Percentiles rank a stretch among this genome's conserved stretches.
These are phyloP conservation scores for Blastocystis sp. DNA, from an alignment of 352 stramenopile genomes.

Conservation along the genomic window DNA sequence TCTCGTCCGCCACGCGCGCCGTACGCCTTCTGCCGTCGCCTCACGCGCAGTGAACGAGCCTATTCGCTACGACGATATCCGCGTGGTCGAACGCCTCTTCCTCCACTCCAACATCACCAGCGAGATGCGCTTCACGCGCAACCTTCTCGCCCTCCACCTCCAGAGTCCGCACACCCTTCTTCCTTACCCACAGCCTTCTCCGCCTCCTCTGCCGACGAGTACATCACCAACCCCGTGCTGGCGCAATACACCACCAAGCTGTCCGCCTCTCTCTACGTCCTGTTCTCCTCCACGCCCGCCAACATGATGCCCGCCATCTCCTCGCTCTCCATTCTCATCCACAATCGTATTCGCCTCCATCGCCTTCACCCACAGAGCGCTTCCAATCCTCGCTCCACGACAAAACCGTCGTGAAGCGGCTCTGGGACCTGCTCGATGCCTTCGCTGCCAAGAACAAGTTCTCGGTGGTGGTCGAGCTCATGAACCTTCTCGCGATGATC, in stretches of 20 bases:
- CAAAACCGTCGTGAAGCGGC: neutral
- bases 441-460: neutral
- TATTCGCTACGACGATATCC: too few species aligned
- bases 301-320: neutral
- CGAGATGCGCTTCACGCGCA: constrained; percentile 4
- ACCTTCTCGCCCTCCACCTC: neutral
- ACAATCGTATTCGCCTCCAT: neutral
- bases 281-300: neutral
- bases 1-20: too few species aligned
- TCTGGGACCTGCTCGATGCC: neutral
- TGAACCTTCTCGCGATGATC: neutral
- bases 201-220: neutral
- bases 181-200: neutral
- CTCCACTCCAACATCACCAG: neutral
- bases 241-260: neutral
- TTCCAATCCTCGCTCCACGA: neutral
- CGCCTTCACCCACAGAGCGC: neutral
- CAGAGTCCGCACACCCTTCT: neutral
- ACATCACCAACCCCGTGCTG: neutral
- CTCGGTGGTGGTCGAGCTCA: neutral
- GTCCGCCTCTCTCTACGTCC: neutral
- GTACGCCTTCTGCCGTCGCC: too few species aligned
- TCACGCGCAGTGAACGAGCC: too few species aligned
- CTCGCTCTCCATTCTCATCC: neutral
- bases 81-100: too few species aligned